Evolutionary conservation across 2,329 filamentous ascomycete species (phyloP), one percentile per base, ranked within the genome.

Genomic region (Monosporascus sp.): DNA sequence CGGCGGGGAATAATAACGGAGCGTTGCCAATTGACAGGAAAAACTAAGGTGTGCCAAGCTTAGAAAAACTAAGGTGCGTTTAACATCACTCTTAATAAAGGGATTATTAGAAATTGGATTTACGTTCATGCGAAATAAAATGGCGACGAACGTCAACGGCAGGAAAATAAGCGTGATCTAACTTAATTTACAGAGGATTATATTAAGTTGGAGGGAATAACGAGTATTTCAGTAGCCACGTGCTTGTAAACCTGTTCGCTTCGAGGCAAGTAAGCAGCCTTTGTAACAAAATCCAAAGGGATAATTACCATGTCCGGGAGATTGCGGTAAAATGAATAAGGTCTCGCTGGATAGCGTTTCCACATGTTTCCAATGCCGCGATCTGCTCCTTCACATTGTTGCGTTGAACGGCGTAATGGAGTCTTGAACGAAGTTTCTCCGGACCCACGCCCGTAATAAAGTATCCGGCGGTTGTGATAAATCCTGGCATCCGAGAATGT

Each of bases 131-230:
- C 45, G 45, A 34, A 52, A 52, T n/a, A 47, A 8, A 2, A 36
- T 46, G 14, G 51, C 27, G 45, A 49, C 27, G 37, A 52, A 52
- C 3, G 51, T 52, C 46, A 52, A 36, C 8, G 51, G 51, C 44
- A n/a, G 43, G 36, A 52, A 52, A 24, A 52, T 48, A 36, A 49
- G 49, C 16, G 51, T 52, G 5, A 52, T 43, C 51, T 24, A 52
- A 24, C 45, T 52, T n/a, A 52, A 24, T 2, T 45, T 45, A 45
- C 51, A 52, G 7, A 52, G 51, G 20, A 26, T 52, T 19, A 41
- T 26, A 20, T 44, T 52, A 2, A 49, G 11, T 45, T 19, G 27
- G 7, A 49, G 37, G 3, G 51, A 52, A 11, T 49, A 34, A 7
- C 45, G 51, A 5, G 45, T 27, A 17, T 49, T 45, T 9, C 37